Evolutionary conservation across 2,329 filamentous ascomycete species (phyloP).

Genomic region (Xylaria sp.): DNA sequence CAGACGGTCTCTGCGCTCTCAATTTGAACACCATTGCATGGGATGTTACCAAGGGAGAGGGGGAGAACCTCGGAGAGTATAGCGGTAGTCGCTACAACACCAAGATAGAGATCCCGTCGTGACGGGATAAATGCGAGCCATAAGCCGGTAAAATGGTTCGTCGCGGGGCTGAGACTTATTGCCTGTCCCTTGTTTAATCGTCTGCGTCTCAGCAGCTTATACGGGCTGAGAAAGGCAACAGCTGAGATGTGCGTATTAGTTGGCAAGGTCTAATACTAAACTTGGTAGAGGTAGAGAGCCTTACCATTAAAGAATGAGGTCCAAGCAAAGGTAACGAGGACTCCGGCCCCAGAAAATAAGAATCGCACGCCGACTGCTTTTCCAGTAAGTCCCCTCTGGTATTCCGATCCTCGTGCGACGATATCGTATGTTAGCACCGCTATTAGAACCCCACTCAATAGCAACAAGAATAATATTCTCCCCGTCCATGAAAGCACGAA

Average conservation of each 20-base stretch:
- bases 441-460: constrained; percentile 41
- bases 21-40: constrained; percentile 57
- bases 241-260: constrained; percentile 47
- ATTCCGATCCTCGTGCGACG: constrained; percentile 35
- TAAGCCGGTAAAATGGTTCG: constrained; percentile 59
- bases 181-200: constrained; percentile 53
- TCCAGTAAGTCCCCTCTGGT: constrained; percentile 45
- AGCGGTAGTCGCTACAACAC: constrained; percentile 54
- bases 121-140: constrained; percentile 50
- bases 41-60: constrained; percentile 60
- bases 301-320: constrained; percentile 50
- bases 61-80: constrained; percentile 63
- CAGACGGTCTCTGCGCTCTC: constrained; percentile 54
- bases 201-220: constrained; percentile 53
- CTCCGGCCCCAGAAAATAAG: constrained; percentile 50
- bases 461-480: constrained; percentile 41
- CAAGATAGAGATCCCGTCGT: constrained; percentile 53
- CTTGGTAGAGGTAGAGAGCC: constrained; percentile 5
- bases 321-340: constrained; percentile 51
- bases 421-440: constrained; percentile 48
- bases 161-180: constrained; percentile 52
- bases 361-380: constrained; percentile 52
- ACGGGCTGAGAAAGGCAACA: constrained; percentile 58
- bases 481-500: constrained; percentile 45
- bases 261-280: background rate